Conservation (phyloP, 164 flowering plant species). For the Chimonanthus salicifolius region DNA sequence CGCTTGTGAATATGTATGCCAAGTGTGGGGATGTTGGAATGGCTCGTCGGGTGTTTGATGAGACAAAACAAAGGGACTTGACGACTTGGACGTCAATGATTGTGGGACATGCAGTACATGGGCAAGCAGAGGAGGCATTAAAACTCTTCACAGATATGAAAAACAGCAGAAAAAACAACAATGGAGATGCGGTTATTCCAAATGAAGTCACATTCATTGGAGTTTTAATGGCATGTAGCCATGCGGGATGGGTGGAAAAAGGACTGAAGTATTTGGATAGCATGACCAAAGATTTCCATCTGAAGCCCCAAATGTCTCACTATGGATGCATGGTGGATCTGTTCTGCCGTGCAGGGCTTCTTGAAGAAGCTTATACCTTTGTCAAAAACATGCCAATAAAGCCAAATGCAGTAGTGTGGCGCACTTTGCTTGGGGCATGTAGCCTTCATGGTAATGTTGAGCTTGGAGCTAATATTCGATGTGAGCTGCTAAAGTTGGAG, state of each 20-base stretch:
- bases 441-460: conserved; percentile 34
- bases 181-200: conserved; percentile 7
- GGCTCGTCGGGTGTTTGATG: conserved; percentile 15
- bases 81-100: conserved; percentile 24
- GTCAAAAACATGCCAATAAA: conserved; percentile 53
- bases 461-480: conserved; percentile 24
- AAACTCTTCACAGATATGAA: conserved; percentile 16
- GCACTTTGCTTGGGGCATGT: conserved; percentile 59
- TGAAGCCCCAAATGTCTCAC: conserved; percentile 22
- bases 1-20: conserved; percentile 21
- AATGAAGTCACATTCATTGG: conserved; percentile 21
- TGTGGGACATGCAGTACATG: conserved; percentile 21
- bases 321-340: conserved; percentile 29
- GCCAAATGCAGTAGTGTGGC: conserved; percentile 62
- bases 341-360: conserved; percentile 20
- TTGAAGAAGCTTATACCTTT: conserved; percentile 21
- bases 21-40: conserved; percentile 21
- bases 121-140: conserved; percentile 20
- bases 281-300: conserved; percentile 15
- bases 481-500: conserved; percentile 1
- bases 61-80: conserved; percentile 14
- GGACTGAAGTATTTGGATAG: conserved; percentile 10
- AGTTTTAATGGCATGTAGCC: conserved; percentile 25
- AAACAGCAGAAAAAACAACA: not conserved
- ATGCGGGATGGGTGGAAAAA: conserved; percentile 19